Evolutionary conservation across 768 basidiomycete species (phyloP).

Genomic region (Steccherinum ochraceum): DNA sequence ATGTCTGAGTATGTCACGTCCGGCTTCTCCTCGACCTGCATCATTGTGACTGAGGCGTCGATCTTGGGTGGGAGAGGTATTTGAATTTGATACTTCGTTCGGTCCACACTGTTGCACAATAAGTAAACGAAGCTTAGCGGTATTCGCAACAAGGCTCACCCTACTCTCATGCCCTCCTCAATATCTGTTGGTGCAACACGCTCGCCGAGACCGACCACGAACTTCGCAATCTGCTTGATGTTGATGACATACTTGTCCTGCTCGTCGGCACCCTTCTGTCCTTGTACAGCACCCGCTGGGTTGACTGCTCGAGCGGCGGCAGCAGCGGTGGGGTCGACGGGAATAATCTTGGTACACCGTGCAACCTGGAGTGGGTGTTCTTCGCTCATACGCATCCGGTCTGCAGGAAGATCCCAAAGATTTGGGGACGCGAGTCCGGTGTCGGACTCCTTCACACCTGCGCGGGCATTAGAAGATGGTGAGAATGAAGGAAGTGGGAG

Average conservation of each 20-base stretch:
- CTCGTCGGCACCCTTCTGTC: constrained; percentile 96
- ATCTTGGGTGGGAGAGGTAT: constrained; percentile 98
- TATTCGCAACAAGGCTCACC: constrained; percentile 50
- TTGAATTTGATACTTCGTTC: constrained; percentile 97
- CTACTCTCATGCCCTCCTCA: constrained; percentile 99
- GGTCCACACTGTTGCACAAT: constrained; percentile 63
- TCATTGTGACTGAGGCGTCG: constrained; percentile 99
- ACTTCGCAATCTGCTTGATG: constrained; percentile 99
- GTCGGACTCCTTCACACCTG: constrained; percentile 96
- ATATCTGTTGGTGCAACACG: constrained; percentile 97
- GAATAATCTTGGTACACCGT: constrained; percentile 97
- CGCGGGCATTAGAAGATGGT: background rate
- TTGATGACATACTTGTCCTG: constrained; percentile 99
- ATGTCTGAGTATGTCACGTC: constrained; percentile 98
- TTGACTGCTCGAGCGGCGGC: constrained; percentile 77
- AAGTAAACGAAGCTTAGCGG: background rate
- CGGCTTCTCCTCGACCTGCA: constrained; percentile 99
- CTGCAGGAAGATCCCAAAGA: constrained; percentile 94
- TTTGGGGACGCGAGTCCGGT: constrained; percentile 96
- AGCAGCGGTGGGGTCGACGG: constrained; percentile 67
- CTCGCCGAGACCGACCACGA: constrained; percentile 95
- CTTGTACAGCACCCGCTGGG: constrained; percentile 68
- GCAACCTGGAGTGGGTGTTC: constrained; percentile 96
- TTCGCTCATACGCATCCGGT: constrained; percentile 83
- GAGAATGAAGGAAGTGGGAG: background rate